Base-by-base conservation (phyloP, 257 asterid genomes). In the Echites panduratus region DNA sequence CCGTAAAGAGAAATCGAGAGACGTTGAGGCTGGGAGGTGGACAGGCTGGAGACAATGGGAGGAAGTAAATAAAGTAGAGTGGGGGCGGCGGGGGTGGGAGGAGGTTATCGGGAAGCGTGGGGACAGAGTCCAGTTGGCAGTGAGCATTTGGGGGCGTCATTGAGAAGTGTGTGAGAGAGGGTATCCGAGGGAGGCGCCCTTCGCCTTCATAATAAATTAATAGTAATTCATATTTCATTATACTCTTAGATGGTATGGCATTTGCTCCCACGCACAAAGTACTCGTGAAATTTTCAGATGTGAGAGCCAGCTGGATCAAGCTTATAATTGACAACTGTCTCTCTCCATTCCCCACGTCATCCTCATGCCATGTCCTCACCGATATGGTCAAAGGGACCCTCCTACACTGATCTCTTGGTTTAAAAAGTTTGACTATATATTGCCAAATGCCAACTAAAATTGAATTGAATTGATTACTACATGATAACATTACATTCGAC, bases 31-130 rank as follows among this genome's bases (percentile, higher is more conserved):
- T 66, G 11, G 63, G 66, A 19, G 9, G 49, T 43, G 48, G 40
- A 81, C 84, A 81, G 84, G 79, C 84, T 81, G 83, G 82, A 76
- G 0, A 16, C 22, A 8, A 40, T 13, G 29, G 61, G 26, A n/a
- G 43, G 22, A 20, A 53, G 59, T 53, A 53, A 53, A 20, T 26
- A 53, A 49, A 62, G 19, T 57, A 41, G 20, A 54, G 74, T 65
- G 45, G 32, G 70, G 29, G 5, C 14, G 17, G n/a, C n/a, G n/a
- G n/a, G n/a, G n/a, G n/a, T n/a, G n/a, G n/a, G n/a, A n/a, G n/a
- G 0, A 8, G 50, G 43, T 43, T 76, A 78, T 75, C 9, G 82
- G 78, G 81, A 73, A 76, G 79, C 62, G 79, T 66, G 59, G 29
- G 62, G 73, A 59, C 67, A 32, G 49, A 59, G 75, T 77, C 49